Evolutionary conservation across 768 basidiomycete genomes (phyloP), one percentile per base, ranked within the genome.

Genomic region (Leucosporidium creatinivorum): DNA sequence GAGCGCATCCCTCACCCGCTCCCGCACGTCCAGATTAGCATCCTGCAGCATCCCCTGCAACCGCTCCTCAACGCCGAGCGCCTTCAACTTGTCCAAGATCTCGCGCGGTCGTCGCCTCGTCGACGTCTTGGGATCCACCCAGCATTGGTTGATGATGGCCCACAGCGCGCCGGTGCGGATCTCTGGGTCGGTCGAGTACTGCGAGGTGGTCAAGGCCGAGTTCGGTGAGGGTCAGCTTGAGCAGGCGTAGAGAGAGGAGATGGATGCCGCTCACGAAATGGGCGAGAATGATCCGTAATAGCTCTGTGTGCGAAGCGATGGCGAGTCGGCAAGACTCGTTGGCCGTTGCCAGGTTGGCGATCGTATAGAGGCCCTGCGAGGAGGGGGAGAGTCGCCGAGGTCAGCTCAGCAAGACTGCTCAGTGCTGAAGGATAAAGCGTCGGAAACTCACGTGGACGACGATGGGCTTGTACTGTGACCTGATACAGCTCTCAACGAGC

Each of bases 291-390:
- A 59, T 58, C 1, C 67, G 63, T 0, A 72, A 51, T 10, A 74
- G 57, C 0, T 25, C 49, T 0, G 62, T 68, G 5, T 69, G 64
- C 23, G 73, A 67, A 12, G 69, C 67, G 58, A 75, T 72, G 2
- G 70, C 73, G 25, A 72, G 61, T 47, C 69, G 68, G 18, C 67
- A 39, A 2, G 71, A 25, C 47, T 68, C 58, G 62, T 64, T 7
- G 21, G 64, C 63, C 6, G 67, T 70, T 5, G 74, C 74, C 19
- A 73, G 66, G 61, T 75, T 75, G 47, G 63, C 59, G 48, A 75
- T n/a, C 49, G 66, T 65, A 49, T 70, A 70, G 8, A 75, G 61
- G 3, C 66, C 66, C 74, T 74, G 62, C 19, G 9, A 2, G 15
- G 49, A 15, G 23, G 3, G 1, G 7, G 36, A 28, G 23, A 21